Conservation (phyloP, 2,329 filamentous ascomycete species). For the Nothophaeocryptopus gaeumannii region DNA sequence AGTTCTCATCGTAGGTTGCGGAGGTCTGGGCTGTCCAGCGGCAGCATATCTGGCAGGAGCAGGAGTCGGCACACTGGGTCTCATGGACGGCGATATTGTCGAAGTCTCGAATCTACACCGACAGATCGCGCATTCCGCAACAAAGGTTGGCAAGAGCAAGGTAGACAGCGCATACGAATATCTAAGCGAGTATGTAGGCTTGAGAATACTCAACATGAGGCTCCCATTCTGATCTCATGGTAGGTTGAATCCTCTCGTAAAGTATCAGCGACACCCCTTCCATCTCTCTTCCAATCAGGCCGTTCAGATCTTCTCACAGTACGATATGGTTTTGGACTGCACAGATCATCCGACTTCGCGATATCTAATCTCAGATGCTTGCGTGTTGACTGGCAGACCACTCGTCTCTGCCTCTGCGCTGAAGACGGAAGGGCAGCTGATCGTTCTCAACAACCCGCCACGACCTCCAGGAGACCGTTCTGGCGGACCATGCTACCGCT, state of each 20-base stretch:
- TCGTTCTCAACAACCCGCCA: slow-evolving; percentile 80
- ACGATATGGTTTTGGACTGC: slow-evolving; percentile 88
- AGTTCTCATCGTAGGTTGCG: slow-evolving; percentile 80
- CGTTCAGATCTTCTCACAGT: slow-evolving; percentile 61
- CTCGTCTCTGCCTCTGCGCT: slow-evolving; percentile 88
- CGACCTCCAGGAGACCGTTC: slow-evolving; percentile 53
- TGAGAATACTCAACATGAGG: neutral
- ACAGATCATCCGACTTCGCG: slow-evolving; percentile 90
- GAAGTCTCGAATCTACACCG: slow-evolving; percentile 90
- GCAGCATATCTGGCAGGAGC: slow-evolving; percentile 90
- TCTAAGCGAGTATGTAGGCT: slow-evolving; percentile 42
- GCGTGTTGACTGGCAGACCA: slow-evolving; percentile 73
- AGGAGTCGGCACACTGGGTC: slow-evolving; percentile 76
- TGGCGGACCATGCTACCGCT: slow-evolving; percentile 87
- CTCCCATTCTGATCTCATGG: slow-evolving; percentile 13
- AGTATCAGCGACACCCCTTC: slow-evolving; percentile 59
- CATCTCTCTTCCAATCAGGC: slow-evolving; percentile 70
- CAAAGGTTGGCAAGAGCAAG: slow-evolving; percentile 70
- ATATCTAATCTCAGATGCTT: slow-evolving; percentile 88
- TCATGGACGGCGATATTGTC: slow-evolving; percentile 84
- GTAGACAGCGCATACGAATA: slow-evolving; percentile 65
- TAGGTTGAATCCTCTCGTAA: slow-evolving; percentile 66
- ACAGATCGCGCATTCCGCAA: slow-evolving; percentile 76
- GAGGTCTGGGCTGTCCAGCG: slow-evolving; percentile 87
- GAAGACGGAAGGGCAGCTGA: slow-evolving; percentile 83